These are phyloP conservation scores for Pichia exigua DNA, from an alignment of 805 yeast genomes.

Conservation along the genomic window DNA sequence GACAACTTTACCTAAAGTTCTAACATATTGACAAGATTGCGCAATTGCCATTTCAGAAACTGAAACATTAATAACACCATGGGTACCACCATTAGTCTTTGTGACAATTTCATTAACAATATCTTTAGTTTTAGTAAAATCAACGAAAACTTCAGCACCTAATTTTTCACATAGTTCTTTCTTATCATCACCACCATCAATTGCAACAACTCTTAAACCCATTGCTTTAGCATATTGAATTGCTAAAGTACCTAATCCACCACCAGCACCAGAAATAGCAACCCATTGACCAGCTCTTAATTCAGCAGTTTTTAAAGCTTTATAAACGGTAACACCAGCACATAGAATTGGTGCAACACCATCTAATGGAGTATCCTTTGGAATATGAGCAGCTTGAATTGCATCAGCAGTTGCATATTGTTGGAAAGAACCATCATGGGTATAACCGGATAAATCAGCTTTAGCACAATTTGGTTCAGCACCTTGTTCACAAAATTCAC, in stretches of 20 bases:
- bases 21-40: slow-evolving; percentile 52
- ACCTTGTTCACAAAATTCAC: slow-evolving; percentile 61
- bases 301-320: slow-evolving; percentile 76
- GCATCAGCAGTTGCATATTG: slow-evolving; percentile 87
- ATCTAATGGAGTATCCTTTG: slow-evolving; percentile 65
- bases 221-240: slow-evolving; percentile 69
- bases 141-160: slow-evolving; percentile 60
- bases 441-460: slow-evolving; percentile 76
- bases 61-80: slow-evolving; percentile 60
- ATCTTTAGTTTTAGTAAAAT: slow-evolving; percentile 39
- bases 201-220: slow-evolving; percentile 65
- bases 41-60: slow-evolving; percentile 44
- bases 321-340: slow-evolving; percentile 88
- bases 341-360: slow-evolving; percentile 75
- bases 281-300: slow-evolving; percentile 70
- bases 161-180: slow-evolving; percentile 41
- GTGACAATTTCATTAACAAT: slow-evolving; percentile 33
- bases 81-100: slow-evolving; percentile 49
- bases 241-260: slow-evolving; percentile 73
- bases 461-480: slow-evolving; percentile 62
- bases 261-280: slow-evolving; percentile 72
- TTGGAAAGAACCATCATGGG: slow-evolving; percentile 87
- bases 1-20: slow-evolving; percentile 54
- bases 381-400: slow-evolving; percentile 74
- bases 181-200: slow-evolving; percentile 71